Base-by-base conservation (phyloP, 2,329 filamentous ascomycete genomes). In the Phyllosticta paracitricarpa region DNA sequence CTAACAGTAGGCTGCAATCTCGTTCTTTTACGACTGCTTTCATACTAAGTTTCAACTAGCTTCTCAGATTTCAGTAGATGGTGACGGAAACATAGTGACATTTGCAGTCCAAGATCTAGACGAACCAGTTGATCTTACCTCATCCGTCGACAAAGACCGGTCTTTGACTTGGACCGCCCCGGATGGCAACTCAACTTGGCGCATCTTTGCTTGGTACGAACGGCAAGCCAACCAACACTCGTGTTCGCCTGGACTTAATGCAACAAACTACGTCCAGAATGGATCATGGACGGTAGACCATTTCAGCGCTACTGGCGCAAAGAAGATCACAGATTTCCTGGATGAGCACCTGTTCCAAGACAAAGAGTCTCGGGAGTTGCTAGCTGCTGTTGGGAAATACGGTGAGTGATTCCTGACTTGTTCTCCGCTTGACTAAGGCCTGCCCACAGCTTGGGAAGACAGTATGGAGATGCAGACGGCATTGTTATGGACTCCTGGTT, bases 241-340 rank as follows among this genome's bases (percentile, higher is more conserved):
- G 10, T 64, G 60, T 59, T 62, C 57, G 25, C 58, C 54, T 10
- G 66, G 63, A 12, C 30, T 51, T 9, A 65, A 68, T 35, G 71
- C 75, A 0, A 64, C 67, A 4, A 64, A 58, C 9, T 70, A 63
- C 19, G 51, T 71, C 14, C 66, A 70, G 28, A 74, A 75, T 61
- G 72, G 72, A 1, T 71, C 68, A 8, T 69, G 70, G 65, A 67
- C 65, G 4, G 69, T 70, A 0, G 71, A 74, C 58, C 72, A 75
- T 61, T 73, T 70, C 59, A 72, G 70, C 22, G 63, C 66, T 1
- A 48, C 30, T 4, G 60, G 60, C 7, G 51, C 55, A 1, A 58
- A 58, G 51, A 61, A 52, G 55, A n/a, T 70, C 10, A 72, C 67
- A 10, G 65, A 70, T 51, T 74, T 72, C 61, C 72, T 71, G 69